Evolutionary conservation across 306 rosid genomes (phyloP), one percentile per base, ranked within the genome.

Genomic region (Gastrolobium villosum): DNA sequence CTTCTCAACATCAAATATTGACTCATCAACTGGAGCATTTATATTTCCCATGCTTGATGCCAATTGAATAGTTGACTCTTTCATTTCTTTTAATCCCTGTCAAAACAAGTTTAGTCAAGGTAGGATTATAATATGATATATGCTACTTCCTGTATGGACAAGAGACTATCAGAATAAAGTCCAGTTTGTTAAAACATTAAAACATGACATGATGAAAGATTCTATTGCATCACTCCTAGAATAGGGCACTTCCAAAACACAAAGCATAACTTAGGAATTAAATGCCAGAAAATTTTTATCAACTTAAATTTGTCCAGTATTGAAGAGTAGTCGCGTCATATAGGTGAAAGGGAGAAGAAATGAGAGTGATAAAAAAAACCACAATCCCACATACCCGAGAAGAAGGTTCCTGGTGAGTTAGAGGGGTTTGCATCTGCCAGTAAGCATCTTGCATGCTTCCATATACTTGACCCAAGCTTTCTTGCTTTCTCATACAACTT

Each of bases 391-490:
- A 31, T 84, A 89, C 96, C 89, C 1, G 66, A 46, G 91, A 72
- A 7, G 91, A 75, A 52, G 89, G 71, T 72, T 83, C 91, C 81
- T 81, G 94, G 87, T 84, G 55, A 77, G 40, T 20, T 54, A 81
- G 85, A 59, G 97, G 94, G 61, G 89, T 81, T 78, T 92, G 97
- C 91, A 92, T 90, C 68, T 88, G 87, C 85, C 87, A 77, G 69
- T 88, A 90, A 72, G 95, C 89, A 81, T 88, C 86, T 81, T 92
- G 93, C 93, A 92, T 87, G 81, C 88, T 87, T 80, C 64, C 90
- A 78, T 88, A 92, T 46, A 92, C 81, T 87, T 87, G 88, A 67
- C 81, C 93, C 85, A 92, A 84, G 84, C 88, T 87, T 75, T 85
- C 86, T 64, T 87, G 82, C 28, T 83, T 84, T 70, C 41, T 79